Evolutionary conservation across 805 yeast genomes (phyloP), one percentile per base, ranked within the genome.

Genomic region (Saccharomyces jurei): DNA sequence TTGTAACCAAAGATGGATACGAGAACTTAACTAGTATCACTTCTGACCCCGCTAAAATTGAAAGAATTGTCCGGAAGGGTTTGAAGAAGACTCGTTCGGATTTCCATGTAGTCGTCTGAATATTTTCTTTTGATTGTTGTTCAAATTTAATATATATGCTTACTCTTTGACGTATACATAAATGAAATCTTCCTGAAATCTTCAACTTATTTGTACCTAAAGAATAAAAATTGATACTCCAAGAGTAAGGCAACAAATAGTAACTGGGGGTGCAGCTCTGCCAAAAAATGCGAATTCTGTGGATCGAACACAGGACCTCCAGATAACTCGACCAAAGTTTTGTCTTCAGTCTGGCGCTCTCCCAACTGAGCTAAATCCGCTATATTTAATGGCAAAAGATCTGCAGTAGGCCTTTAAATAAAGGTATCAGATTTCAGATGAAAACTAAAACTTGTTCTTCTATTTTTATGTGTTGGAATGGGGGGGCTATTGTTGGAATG

Each of bases 251-350:
- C 4, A 17, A 25, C 26, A 25, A n/a, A n/a, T n/a, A n/a, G n/a
- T n/a, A n/a, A n/a, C n/a, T n/a, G n/a, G n/a, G n/a, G n/a, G n/a
- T n/a, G 10, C 22, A 8, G 2, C 9, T n/a, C 4, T 32, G 26
- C n/a, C 55, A 49, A 62, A 47, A 57, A 58, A 62, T 80, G 84
- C 84, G 82, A 78, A 71, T 78, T 80, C 81, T 82, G 88, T 81
- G 89, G 88, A 82, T 84, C 85, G 89, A 84, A 84, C 88, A 81
- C 88, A 82, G 85, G 87, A 83, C 89, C 89, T 84, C 80, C 87
- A 83, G 74, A 71, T 67, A 41, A 49, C 60, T 51, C 50, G 62
- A 61, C 66, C 61, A 62, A 62, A 62, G 66, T 62, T 56, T 57
- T 54, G 51, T 61, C 73, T 71, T 71, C 74, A 70, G 74, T 71